phyloP scores from a whole-genome alignment of 2,329 filamentous ascomycete genomes.

The Neocatenulostroma microsporum region DNA sequence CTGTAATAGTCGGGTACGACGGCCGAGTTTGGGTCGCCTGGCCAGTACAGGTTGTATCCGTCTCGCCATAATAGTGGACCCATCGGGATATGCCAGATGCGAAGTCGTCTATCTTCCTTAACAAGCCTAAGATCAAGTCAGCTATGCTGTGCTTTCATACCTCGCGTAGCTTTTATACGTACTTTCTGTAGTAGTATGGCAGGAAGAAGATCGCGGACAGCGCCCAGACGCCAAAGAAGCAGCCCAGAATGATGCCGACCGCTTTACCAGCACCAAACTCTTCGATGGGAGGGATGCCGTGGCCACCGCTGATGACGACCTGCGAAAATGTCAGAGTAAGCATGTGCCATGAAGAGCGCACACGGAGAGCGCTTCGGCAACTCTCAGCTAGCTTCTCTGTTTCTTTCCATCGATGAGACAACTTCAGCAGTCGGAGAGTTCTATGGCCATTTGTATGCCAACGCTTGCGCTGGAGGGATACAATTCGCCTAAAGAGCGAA shows the following conservation, averaged over 20 bases:
- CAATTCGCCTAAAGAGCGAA: too few species aligned
- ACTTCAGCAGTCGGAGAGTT: too few species aligned
- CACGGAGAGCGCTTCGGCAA: too few species aligned
- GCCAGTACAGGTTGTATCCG: slow-evolving; percentile 19
- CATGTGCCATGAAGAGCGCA: too few species aligned
- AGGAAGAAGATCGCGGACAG: slow-evolving; percentile 17
- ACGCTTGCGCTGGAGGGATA: too few species aligned
- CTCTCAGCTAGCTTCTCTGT: too few species aligned
- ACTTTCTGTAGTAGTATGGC: slow-evolving; percentile 12
- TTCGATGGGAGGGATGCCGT: too few species aligned
- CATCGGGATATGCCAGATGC: slow-evolving; percentile 18
- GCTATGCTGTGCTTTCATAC: too few species aligned
- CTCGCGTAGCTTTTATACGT: not conserved
- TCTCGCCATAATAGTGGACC: slow-evolving; percentile 19
- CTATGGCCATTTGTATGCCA: too few species aligned
- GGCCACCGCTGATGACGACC: too few species aligned
- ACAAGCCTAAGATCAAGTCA: slow-evolving; percentile 10
- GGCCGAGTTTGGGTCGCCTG: slow-evolving; percentile 17
- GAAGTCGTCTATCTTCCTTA: slow-evolving; percentile 16
- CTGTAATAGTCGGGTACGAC: slow-evolving; percentile 26
- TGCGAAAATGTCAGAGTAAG: too few species aligned
- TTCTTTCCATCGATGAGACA: too few species aligned
- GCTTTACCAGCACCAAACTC: slow-evolving; percentile 22
- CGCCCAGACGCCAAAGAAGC: slow-evolving; percentile 12
- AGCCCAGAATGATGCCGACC: slow-evolving; percentile 22